Evolutionary conservation across 1,284 basidiomycete genomes (phyloP), one percentile per base, ranked within the genome.

Genomic region (Xerocomus cyaneibrunnescens): DNA sequence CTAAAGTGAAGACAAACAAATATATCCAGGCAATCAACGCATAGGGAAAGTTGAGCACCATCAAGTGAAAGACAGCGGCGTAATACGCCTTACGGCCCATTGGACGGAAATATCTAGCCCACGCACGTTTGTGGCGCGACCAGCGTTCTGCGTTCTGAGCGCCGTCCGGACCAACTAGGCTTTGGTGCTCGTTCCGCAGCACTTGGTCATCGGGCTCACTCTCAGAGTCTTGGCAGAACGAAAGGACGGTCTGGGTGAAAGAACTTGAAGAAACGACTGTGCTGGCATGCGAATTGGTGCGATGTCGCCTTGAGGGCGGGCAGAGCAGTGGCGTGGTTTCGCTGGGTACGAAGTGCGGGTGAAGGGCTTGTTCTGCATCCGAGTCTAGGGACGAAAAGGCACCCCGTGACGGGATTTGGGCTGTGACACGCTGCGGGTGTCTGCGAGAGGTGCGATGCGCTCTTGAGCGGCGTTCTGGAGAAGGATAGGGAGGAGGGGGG

Each of bases 1-100:
- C 87, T 68, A 91, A 67, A 1, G 88, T 90, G 61, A 89, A 86
- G 21, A 87, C 81, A 58, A 91, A 88, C 7, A 88, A 73, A 65
- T 83, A 90, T 5, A 89, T 62, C 83, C 85, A 90, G 14, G 86
- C 83, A 17, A 74, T 61, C 50, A 91, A 70, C 10, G 86, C 85
- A 61, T 80, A 89, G 0, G 87, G 87, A 60, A 91, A 88, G 68
- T 91, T 91, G 57, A 91, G 46, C 19, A 86, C 70, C 45, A 82
- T 62, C 16, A 91, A 73, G 62, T 91, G 89, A 43, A 86, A 76
- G 17, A 87, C 68, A 0, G 87, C 73, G 28, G 74, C 68, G 58
- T 84, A 87, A 62, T 89, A 89, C 23, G 75, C 74, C 54, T 61
- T 71, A 49, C 71, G 71, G 21, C 58, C 54, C 57, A 90, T 54